A percentile compares a stretch with the other conserved stretches of the same genome.
phyloP scores from a whole-genome alignment of 345 rosid genomes.

The Conringia planisiliqua region DNA sequence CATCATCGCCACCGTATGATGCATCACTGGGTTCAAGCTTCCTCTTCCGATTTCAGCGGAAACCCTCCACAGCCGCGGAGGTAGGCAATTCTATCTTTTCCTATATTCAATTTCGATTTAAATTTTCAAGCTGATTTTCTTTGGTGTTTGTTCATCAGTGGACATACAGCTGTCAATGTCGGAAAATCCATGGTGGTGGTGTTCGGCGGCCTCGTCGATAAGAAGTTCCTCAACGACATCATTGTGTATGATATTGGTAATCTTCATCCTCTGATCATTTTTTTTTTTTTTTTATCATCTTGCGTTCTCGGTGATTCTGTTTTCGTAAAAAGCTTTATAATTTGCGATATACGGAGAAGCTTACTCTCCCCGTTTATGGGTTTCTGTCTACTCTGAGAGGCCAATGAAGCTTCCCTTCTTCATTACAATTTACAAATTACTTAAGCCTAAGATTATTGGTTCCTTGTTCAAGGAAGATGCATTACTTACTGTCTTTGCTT shows the following conservation, averaged over 20 bases:
- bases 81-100: slow-evolving; percentile 13
- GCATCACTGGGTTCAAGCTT: slow-evolving; percentile 93
- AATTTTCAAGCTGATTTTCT: neutral
- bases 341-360: neutral
- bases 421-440: neutral
- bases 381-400: neutral
- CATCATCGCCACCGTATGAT: slow-evolving; percentile 48
- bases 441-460: neutral
- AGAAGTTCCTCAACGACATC: slow-evolving; percentile 70
- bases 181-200: slow-evolving; percentile 82
- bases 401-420: neutral
- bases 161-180: slow-evolving; percentile 72
- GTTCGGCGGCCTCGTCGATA: slow-evolving; percentile 86
- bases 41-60: slow-evolving; percentile 77
- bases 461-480: neutral
- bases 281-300: too few species aligned
- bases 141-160: slow-evolving; percentile 42
- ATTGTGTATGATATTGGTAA: slow-evolving; percentile 78
- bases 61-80: slow-evolving; percentile 85
- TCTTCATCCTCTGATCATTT: neutral
- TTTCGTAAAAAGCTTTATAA: neutral
- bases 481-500: neutral
- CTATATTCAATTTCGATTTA: neutral
- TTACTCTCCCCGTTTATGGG: neutral
- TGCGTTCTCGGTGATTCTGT: neutral